Evolutionary conservation across 495 filamentous ascomycete species (phyloP).

Genomic region (Evernia prunastri): DNA sequence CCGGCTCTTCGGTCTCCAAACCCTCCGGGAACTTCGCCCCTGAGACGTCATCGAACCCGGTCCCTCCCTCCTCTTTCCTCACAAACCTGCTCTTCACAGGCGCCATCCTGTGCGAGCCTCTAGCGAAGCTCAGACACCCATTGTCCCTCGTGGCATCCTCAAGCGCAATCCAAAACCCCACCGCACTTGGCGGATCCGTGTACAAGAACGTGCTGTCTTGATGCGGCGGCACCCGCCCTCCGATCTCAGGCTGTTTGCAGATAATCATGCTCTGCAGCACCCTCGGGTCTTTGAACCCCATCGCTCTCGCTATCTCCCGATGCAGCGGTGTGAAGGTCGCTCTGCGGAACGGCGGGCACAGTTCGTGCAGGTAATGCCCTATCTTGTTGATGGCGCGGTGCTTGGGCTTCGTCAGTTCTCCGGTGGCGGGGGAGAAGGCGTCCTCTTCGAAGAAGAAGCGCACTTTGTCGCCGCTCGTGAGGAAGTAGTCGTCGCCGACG

Average conservation of each 20-base stretch:
- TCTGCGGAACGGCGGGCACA: conserved; percentile 63
- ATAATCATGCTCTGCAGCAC: conserved; percentile 95
- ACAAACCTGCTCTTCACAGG: conserved; percentile 68
- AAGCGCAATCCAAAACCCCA: conserved; percentile 93
- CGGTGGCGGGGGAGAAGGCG: conserved; percentile 39
- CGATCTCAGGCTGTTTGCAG: conserved; percentile 95
- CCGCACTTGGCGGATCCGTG: conserved; percentile 80
- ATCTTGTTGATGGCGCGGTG: conserved; percentile 89
- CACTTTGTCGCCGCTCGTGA: conserved; percentile 79
- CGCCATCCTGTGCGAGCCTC: conserved; percentile 65
- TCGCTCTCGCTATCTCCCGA: conserved; percentile 58
- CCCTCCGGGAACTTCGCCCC: conserved; percentile 42
- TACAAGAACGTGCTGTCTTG: conserved; percentile 92
- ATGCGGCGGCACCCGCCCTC: conserved; percentile 78
- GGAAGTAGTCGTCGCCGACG: conserved; percentile 93
- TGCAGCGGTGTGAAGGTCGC: conserved; percentile 51
- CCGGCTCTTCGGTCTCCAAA: conserved; percentile 22
- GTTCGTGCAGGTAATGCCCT: conserved; percentile 77
- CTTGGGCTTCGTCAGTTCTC: conserved; percentile 66
- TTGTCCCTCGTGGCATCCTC: conserved; percentile 83
- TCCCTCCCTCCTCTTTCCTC: conserved; percentile 48
- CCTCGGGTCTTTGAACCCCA: conserved; percentile 69
- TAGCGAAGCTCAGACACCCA: conserved; percentile 79
- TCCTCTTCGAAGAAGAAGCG: conserved; percentile 96
- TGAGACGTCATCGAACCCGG: conserved; percentile 45